A percentile compares a stretch with the other conserved stretches of the same genome.
These are phyloP conservation scores for Colletotrichum spinosum DNA, from an alignment of 2,329 filamentous ascomycete species.

Conservation along the genomic window DNA sequence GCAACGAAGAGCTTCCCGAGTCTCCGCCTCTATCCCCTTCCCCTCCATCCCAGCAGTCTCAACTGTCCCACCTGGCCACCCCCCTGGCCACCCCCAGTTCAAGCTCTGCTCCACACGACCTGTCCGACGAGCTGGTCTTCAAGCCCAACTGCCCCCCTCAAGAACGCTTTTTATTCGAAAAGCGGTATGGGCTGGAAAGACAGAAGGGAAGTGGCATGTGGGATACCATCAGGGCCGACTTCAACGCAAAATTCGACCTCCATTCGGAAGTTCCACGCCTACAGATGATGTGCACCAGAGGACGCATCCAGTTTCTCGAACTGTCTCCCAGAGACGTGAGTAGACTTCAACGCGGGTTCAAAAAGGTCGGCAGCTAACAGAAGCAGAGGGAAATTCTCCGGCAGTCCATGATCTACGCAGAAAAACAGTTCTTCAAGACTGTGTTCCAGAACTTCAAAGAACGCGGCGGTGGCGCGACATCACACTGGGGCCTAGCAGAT, in stretches of 20 bases:
- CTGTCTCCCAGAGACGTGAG: conserved; percentile 65
- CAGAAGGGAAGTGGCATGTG: conserved; percentile 70
- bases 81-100: background rate
- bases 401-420: conserved; percentile 5
- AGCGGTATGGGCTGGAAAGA: conserved; percentile 54
- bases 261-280: conserved; percentile 60
- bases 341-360: background rate
- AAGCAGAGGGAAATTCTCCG: conserved; percentile 53
- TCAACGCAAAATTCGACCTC: conserved; percentile 47
- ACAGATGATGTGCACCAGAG: conserved; percentile 68
- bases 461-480: conserved; percentile 60
- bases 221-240: conserved; percentile 63
- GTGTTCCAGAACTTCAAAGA: conserved; percentile 60
- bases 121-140: conserved; percentile 49
- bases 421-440: conserved; percentile 46
- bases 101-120: conserved; percentile 3
- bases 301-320: conserved; percentile 59
- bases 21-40: background rate
- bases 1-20: background rate
- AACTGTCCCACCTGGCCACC: background rate
- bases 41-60: background rate
- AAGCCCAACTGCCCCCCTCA: conserved; percentile 59
- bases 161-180: conserved; percentile 61
- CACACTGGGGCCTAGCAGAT: conserved; percentile 62
- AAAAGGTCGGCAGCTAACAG: conserved; percentile 42